These are phyloP conservation scores for Ophiognomonia clavigignenti-juglandacearum DNA, from an alignment of 2,329 filamentous ascomycete species.

Conservation along the genomic window DNA sequence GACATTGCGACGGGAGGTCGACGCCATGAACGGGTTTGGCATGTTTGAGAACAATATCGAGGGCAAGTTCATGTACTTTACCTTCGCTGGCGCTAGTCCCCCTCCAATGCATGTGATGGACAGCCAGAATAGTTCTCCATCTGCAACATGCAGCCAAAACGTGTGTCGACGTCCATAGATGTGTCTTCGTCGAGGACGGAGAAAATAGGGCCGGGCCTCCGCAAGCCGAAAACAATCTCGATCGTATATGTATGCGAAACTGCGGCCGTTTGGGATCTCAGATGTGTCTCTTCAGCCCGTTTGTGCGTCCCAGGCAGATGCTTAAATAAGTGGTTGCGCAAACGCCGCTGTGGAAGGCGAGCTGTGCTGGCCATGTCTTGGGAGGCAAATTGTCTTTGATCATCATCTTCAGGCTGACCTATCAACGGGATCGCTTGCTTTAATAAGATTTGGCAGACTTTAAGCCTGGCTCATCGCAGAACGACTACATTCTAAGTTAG, in stretches of 20 bases:
- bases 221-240: not conserved
- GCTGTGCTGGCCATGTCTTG: slow-evolving; percentile 7
- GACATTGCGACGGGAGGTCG: not conserved
- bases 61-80: too few relatives aligned
- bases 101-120: too few relatives aligned
- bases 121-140: too few relatives aligned
- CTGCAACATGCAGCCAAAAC: too few relatives aligned
- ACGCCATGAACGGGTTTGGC: not conserved
- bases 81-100: too few relatives aligned
- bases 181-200: not conserved
- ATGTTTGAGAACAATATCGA: too few relatives aligned
- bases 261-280: slow-evolving; percentile 10
- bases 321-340: not conserved
- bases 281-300: slow-evolving; percentile 4
- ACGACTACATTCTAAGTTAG: too few relatives aligned
- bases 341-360: slow-evolving; percentile 1
- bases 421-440: too few relatives aligned
- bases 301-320: not conserved
- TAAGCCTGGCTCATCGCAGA: too few relatives aligned
- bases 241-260: slow-evolving; percentile 1
- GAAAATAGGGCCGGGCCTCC: not conserved
- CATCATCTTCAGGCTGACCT: too few relatives aligned
- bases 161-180: not conserved
- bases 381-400: not conserved
- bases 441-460: too few relatives aligned